Evolutionary conservation across 2,329 filamentous ascomycete species (phyloP).

Genomic region (Colletotrichum sp.): DNA sequence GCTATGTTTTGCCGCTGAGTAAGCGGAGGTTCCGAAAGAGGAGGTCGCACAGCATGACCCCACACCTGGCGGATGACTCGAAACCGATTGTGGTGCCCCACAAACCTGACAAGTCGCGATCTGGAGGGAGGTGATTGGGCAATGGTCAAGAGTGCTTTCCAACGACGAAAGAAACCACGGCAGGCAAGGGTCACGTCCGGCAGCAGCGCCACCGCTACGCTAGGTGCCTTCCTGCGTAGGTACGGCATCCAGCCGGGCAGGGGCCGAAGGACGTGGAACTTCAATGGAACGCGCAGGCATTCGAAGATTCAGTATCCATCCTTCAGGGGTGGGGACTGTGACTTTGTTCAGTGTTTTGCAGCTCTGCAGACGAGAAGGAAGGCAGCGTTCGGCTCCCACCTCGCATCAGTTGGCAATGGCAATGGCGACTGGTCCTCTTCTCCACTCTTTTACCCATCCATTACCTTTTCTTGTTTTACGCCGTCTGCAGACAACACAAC

Average conservation of each 20-base stretch:
- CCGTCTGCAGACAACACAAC: constrained; percentile 1
- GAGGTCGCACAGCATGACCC: neutral
- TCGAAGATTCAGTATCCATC: neutral
- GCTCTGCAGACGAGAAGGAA: neutral
- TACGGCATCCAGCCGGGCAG: neutral
- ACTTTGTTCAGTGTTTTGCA: neutral
- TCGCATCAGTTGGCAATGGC: neutral
- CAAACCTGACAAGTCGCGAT: neutral
- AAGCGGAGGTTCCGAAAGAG: neutral
- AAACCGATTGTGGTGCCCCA: neutral
- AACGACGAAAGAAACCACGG: neutral
- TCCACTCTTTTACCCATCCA: neutral
- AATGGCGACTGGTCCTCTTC: neutral
- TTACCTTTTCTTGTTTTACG: neutral
- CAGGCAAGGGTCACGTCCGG: neutral
- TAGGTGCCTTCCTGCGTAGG: neutral
- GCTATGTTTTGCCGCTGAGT: neutral
- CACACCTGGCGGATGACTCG: constrained; percentile 12
- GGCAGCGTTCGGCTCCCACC: neutral
- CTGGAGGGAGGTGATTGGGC: neutral
- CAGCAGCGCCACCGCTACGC: neutral
- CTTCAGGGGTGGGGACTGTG: neutral
- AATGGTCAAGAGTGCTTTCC: neutral
- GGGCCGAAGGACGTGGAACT: neutral
- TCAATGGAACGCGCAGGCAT: neutral